Evolutionary conservation across 208 protist genomes (phyloP).

Genomic region (Crithidia expoeki): DNA sequence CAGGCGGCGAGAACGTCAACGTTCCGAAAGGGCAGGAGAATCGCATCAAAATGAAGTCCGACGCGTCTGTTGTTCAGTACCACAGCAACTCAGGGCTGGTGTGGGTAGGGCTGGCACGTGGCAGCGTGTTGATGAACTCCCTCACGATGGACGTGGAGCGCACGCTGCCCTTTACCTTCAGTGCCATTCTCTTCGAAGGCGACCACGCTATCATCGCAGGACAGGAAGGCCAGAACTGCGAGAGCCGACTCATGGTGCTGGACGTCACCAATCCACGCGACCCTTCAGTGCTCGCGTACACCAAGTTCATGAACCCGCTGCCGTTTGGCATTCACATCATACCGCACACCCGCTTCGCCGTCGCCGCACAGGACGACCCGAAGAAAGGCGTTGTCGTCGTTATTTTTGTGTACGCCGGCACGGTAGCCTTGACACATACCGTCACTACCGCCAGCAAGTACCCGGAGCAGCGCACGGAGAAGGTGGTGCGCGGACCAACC

Average conservation of each 20-base stretch:
- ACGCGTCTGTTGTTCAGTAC: constrained; percentile 76
- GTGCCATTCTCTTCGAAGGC: constrained; percentile 67
- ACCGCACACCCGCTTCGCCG: constrained; percentile 55
- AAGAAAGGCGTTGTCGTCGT: constrained; percentile 52
- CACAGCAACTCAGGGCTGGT: constrained; percentile 59
- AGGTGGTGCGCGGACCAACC: constrained; percentile 22
- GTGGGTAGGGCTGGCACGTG: constrained; percentile 64
- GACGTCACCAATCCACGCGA: constrained; percentile 61
- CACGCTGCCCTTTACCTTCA: constrained; percentile 56
- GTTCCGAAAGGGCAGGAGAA: constrained; percentile 56
- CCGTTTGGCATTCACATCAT: constrained; percentile 72
- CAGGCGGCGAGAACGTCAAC: constrained; percentile 68
- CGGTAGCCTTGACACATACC: constrained; percentile 31
- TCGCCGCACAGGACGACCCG: constrained; percentile 57
- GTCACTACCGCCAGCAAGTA: constrained; percentile 12
- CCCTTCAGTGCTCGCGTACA: constrained; percentile 67
- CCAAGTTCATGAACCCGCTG: constrained; percentile 35
- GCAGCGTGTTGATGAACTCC: constrained; percentile 71
- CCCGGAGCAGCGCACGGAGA: constrained; percentile 52
- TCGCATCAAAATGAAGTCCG: constrained; percentile 63
- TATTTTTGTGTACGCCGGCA: constrained; percentile 80
- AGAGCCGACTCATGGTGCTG: constrained; percentile 64
- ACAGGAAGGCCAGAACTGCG: constrained; percentile 37
- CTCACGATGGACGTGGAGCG: constrained; percentile 46
- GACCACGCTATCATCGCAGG: constrained; percentile 76